phyloP scores from a whole-genome alignment of 495 filamentous ascomycete species.

The Aspergillus baeticus region DNA sequence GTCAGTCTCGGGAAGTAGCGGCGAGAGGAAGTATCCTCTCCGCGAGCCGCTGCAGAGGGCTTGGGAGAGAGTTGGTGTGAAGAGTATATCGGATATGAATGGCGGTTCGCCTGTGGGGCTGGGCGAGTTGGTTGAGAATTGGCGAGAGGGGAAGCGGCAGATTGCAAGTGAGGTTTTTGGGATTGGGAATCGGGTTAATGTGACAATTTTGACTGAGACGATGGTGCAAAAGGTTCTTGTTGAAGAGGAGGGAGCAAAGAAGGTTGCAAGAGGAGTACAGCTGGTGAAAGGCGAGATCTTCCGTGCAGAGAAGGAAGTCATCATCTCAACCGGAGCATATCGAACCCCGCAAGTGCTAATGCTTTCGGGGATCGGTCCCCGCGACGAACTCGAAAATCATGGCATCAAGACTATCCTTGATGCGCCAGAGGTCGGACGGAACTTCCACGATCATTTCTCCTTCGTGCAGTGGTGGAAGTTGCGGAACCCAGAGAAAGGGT shows the following conservation, averaged over 20 bases:
- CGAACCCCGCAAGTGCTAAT: conserved; percentile 13
- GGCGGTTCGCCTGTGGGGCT: conserved; percentile 29
- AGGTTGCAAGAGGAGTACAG: conserved; percentile 25
- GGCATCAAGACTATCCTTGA: not conserved
- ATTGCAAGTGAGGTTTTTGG: conserved; percentile 28
- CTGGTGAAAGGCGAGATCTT: conserved; percentile 24
- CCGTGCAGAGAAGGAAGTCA: conserved; percentile 24
- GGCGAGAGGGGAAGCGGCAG: conserved; percentile 30
- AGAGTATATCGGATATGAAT: conserved; percentile 25
- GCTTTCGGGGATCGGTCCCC: conserved; percentile 6
- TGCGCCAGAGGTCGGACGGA: conserved; percentile 1
- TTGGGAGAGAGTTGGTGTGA: conserved; percentile 27
- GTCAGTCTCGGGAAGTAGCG: conserved; percentile 18
- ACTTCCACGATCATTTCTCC: conserved; percentile 11
- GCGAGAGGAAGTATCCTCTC: conserved; percentile 37
- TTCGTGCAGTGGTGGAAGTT: conserved; percentile 5
- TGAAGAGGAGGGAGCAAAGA: conserved; percentile 16
- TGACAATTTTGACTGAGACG: conserved; percentile 26
- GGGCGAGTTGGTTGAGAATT: conserved; percentile 28
- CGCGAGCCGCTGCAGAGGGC: conserved; percentile 17
- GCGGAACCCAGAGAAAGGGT: not conserved
- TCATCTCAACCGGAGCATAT: conserved; percentile 29
- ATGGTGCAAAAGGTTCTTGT: conserved; percentile 20
- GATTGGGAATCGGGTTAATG: not conserved
- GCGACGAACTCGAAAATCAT: not conserved